A percentile compares a stretch with the other conserved stretches of the same genome.
These are phyloP conservation scores for Paramecium pentaurelia DNA, from an alignment of 73 alveolate genomes.

Conservation along the genomic window DNA sequence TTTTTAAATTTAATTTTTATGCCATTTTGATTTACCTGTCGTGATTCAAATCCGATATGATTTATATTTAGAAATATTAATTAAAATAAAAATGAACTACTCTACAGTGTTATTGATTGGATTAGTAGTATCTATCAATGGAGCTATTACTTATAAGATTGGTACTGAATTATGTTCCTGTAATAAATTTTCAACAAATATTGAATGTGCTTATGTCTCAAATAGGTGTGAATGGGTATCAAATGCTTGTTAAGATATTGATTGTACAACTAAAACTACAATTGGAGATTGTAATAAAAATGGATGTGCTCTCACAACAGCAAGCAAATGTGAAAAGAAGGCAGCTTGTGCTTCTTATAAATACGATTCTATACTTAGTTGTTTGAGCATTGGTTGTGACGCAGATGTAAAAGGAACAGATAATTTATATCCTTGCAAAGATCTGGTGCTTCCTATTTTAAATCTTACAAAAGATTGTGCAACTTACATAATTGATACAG, in stretches of 20 bases:
- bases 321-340: background rate
- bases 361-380: background rate
- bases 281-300: background rate
- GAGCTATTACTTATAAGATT: background rate
- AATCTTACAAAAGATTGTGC: background rate
- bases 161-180: background rate
- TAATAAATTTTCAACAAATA: background rate
- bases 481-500: background rate
- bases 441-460: no score
- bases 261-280: background rate
- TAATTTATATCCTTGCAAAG: background rate
- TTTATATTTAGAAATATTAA: background rate
- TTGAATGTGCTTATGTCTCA: background rate
- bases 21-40: background rate
- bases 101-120: background rate
- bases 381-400: background rate
- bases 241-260: background rate
- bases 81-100: background rate
- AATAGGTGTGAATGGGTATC: background rate
- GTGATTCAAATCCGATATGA: background rate
- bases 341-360: background rate
- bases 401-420: background rate
- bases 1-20: background rate
- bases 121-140: background rate
- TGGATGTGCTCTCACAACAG: background rate